phyloP scores from a whole-genome alignment of 148 eudicot genomes.

The Cornus kousa region DNA sequence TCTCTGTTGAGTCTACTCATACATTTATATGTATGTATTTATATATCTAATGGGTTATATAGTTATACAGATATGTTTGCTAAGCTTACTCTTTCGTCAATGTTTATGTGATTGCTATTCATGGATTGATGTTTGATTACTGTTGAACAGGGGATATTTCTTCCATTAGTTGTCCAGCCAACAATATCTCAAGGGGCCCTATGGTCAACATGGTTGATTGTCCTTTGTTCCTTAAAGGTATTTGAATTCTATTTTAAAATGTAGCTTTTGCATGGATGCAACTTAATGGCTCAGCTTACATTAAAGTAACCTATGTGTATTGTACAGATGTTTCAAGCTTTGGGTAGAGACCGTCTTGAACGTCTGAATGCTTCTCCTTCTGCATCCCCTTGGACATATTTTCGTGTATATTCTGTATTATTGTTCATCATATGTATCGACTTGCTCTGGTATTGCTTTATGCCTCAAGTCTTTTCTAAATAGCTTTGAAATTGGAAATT shows the following conservation, averaged over 20 bases:
- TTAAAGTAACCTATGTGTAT: constrained; percentile 4
- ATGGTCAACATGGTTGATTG: constrained; percentile 82
- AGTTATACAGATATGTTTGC: neutral
- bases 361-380: constrained; percentile 99
- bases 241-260: constrained; percentile 7
- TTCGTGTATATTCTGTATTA: constrained; percentile 89
- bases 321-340: constrained; percentile 96
- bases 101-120: neutral
- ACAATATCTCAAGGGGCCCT: constrained; percentile 73
- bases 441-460: constrained; percentile 65
- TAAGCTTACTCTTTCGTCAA: neutral
- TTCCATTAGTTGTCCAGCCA: constrained; percentile 86
- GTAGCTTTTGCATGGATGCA: constrained; percentile 6
- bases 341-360: constrained; percentile 97
- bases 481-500: neutral
- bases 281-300: constrained; percentile 12
- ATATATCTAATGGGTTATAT: neutral
- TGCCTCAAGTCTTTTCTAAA: neutral
- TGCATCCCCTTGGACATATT: constrained; percentile 84
- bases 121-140: constrained; percentile 6
- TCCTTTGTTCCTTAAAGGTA: constrained; percentile 90
- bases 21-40: neutral
- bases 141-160: constrained; percentile 78
- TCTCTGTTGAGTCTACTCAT: neutral
- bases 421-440: constrained; percentile 71